Conservation (phyloP, 306 rosid species). For the Corylus americana region DNA sequence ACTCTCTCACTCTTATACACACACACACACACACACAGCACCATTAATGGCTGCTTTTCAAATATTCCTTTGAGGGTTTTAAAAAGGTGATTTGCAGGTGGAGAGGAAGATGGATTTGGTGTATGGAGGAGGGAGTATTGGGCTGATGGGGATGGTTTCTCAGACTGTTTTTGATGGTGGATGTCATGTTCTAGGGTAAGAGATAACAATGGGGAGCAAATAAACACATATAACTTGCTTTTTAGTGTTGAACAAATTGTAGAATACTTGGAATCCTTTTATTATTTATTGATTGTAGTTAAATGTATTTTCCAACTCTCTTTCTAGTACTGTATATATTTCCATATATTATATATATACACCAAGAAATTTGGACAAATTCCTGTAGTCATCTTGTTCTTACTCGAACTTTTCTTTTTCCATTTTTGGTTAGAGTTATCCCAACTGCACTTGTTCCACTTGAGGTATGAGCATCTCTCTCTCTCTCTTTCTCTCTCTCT, state of each 20-base stretch:
- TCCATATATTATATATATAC: not conserved
- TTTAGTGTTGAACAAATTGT: not conserved
- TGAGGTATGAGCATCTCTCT: slow-evolving; percentile 1
- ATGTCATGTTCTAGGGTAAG: slow-evolving; percentile 38
- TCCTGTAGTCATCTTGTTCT: not conserved
- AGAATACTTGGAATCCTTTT: not conserved
- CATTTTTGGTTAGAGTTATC: slow-evolving; percentile 24
- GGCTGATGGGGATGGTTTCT: slow-evolving; percentile 33
- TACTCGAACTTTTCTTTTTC: not conserved
- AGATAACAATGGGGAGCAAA: not conserved
- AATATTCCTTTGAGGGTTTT: not conserved
- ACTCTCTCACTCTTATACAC: not conserved
- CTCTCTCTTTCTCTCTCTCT: not conserved
- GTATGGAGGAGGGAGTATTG: slow-evolving; percentile 36
- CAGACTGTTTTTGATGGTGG: slow-evolving; percentile 30
- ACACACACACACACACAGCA: not conserved
- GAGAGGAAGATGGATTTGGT: slow-evolving; percentile 34
- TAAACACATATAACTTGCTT: not conserved
- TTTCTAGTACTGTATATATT: not conserved
- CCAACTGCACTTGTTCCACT: slow-evolving; percentile 34
- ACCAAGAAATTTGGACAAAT: not conserved
- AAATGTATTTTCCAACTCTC: not conserved
- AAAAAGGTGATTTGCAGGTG: slow-evolving; percentile 16
- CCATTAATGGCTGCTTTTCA: not conserved
- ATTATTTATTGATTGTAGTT: not conserved